Conservation (phyloP, 2,329 filamentous ascomycete species). For the Xylariaceae sp. region DNA sequence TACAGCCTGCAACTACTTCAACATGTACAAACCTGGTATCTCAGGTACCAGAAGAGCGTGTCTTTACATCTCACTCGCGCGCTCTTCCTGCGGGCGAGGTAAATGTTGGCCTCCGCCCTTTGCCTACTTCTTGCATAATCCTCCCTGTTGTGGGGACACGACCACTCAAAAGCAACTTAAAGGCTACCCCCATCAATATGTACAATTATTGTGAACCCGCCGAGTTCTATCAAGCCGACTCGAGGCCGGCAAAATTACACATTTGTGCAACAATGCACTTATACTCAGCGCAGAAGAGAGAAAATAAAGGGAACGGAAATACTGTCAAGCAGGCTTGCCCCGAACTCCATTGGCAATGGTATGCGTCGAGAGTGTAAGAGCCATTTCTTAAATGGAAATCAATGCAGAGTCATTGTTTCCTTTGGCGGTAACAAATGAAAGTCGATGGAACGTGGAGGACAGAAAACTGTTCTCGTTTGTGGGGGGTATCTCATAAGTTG, state of each 20-base stretch:
- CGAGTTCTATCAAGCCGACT: not conserved
- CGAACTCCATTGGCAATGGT: slow-evolving; percentile 1
- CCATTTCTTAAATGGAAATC: slow-evolving; percentile 10
- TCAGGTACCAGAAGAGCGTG: too few species aligned
- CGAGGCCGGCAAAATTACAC: not conserved
- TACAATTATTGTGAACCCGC: too few species aligned
- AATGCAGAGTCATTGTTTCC: slow-evolving; percentile 3
- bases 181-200: not conserved
- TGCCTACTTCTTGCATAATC: not conserved
- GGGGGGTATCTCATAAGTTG: slow-evolving; percentile 1
- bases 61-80: too few species aligned
- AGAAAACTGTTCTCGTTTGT: slow-evolving; percentile 1
- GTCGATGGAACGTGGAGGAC: too few species aligned
- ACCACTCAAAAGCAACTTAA: too few species aligned
- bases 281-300: not conserved
- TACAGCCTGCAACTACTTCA: too few species aligned
- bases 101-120: not conserved
- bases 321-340: slow-evolving; percentile 20
- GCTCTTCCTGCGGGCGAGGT: too few species aligned
- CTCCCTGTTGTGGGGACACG: not conserved
- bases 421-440: too few species aligned
- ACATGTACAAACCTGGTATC: too few species aligned
- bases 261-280: not conserved
- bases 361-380: slow-evolving; percentile 6
- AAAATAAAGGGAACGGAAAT: slow-evolving; percentile 20